Evolutionary conservation across 2,329 filamentous ascomycete genomes (phyloP).

Genomic region (Fusarium dimerum): DNA sequence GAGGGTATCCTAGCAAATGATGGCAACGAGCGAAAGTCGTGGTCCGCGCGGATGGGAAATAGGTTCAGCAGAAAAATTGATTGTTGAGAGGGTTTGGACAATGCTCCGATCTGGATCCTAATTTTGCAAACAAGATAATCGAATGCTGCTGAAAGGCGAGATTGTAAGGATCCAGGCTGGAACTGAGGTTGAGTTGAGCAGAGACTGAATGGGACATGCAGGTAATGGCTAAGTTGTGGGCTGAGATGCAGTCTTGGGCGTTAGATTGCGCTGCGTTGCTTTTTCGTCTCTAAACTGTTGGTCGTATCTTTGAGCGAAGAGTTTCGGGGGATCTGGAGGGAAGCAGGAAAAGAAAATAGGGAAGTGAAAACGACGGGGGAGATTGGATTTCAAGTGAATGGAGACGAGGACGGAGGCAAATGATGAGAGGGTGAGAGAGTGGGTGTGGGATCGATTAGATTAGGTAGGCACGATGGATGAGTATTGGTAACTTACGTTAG

Average conservation of each 20-base stretch:
- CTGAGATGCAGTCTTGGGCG: neutral
- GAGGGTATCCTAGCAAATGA: neutral
- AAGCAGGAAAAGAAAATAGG: constrained; percentile 3
- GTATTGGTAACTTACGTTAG: no score
- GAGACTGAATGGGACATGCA: neutral
- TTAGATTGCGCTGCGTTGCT: neutral
- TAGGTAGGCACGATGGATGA: no score
- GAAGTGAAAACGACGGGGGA: constrained; percentile 1
- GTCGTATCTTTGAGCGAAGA: neutral
- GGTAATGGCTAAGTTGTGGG: neutral
- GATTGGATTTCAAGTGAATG: constrained; percentile 4
- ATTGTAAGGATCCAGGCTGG: neutral
- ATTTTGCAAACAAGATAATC: neutral
- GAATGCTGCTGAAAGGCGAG: neutral
- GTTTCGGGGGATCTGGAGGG: neutral
- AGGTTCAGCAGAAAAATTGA: neutral
- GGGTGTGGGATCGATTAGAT: neutral
- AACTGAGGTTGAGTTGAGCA: neutral
- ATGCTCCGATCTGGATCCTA: neutral
- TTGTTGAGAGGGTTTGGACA: neutral
- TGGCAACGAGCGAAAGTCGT: neutral
- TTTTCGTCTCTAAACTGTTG: neutral
- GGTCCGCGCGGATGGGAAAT: neutral
- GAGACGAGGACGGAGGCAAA: constrained; percentile 1
- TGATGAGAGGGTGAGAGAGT: constrained; percentile 14